phyloP scores from a whole-genome alignment of 2,329 filamentous ascomycete species.

The Xylariaceae sp. region DNA sequence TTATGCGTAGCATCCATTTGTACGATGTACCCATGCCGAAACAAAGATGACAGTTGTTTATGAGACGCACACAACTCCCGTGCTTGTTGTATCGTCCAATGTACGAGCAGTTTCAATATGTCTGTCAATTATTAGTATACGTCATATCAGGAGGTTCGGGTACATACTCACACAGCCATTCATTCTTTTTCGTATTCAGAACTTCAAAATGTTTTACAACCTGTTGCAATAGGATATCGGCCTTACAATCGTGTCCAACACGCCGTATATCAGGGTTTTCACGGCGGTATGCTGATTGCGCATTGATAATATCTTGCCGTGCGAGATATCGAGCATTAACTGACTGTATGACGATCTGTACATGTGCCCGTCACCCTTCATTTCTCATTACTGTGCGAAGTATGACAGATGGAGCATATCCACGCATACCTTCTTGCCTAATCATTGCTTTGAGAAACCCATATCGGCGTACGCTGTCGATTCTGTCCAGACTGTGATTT shows the following conservation, averaged over 20 bases:
- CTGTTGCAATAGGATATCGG: background rate
- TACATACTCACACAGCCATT: background rate
- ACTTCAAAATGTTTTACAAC: background rate
- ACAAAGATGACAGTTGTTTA: background rate
- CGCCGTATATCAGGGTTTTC: background rate
- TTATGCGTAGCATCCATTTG: background rate
- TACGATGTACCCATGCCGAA: background rate
- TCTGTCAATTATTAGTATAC: too few species aligned
- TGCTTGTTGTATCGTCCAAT: background rate
- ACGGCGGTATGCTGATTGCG: background rate
- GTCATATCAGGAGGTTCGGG: too few species aligned
- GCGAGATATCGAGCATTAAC: background rate
- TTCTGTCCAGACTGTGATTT: background rate
- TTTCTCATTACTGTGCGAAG: background rate
- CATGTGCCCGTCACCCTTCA: background rate
- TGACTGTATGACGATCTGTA: background rate
- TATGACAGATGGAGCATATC: background rate
- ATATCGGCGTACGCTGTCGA: background rate
- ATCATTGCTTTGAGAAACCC: background rate
- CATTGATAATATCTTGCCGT: background rate
- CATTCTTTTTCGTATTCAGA: background rate
- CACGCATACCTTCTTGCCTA: background rate
- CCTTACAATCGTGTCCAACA: background rate
- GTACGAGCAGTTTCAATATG: background rate
- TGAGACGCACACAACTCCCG: background rate